Base-by-base conservation (phyloP, 352 stramenopile genomes). In the Phytophthora syringae region DNA sequence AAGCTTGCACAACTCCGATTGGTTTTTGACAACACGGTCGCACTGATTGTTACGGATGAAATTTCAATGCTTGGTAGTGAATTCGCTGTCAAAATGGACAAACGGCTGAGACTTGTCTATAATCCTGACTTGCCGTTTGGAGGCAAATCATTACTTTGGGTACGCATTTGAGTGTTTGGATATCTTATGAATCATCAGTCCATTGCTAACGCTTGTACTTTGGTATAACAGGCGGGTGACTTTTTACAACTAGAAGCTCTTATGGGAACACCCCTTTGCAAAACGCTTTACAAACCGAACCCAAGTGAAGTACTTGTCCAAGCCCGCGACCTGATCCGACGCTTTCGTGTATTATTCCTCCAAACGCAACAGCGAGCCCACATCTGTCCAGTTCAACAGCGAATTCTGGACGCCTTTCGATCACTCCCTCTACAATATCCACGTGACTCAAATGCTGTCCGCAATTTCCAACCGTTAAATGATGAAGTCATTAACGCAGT, bases 1-100 rank as follows among this genome's bases (percentile, higher is more conserved):
- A 60, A 44, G 15, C 13, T 60, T 25, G 39, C 52, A 7, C 25
- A 60, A 15, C 24, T 50, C 2, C 37, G 24, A 20, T 9, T 28
- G 0, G 13, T 9, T 39, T 60, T 60, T 15, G 52, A 51, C 34
- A 34, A 22, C 16, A 24, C 52, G 0, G 52, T 52, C 5, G 40
- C 12, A 0, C 18, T 60, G 4, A 47, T 51, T 15, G 40, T 60
- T 0, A 45, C 13, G 1, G 40, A 52, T 27, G 42, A 52, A 52
- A 5, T 44, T 15, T 60, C 39, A 13, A 52, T 52, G 52, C 18
- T 60, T 25, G 40, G 40, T 9, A 52, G 40, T 2, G 40, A 60
- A 13, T 47, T 52, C 40, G 1, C 40, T 2, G 52, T 60, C 2
- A 52, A 34, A 11, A 52, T 60, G n/a, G 32, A 52, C 28, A 52